phyloP scores from a whole-genome alignment of 345 rosid species.

The Lepidium africanum region DNA sequence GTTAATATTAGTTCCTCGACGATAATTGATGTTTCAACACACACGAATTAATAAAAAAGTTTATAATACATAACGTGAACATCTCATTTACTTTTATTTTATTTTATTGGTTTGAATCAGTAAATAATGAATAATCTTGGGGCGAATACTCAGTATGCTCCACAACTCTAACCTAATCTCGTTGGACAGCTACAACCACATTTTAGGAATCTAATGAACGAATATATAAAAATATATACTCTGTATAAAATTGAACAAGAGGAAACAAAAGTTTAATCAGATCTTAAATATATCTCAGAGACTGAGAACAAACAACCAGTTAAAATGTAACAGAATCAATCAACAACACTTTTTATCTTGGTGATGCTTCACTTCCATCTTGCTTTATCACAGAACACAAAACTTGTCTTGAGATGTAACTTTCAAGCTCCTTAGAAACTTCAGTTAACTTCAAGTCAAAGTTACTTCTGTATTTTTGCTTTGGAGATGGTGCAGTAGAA shows the following conservation, averaged over 20 bases:
- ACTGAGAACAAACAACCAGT: constrained; percentile 22
- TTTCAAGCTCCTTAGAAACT: constrained; percentile 85
- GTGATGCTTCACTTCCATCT: constrained; percentile 65
- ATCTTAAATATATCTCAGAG: constrained; percentile 45
- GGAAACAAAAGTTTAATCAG: constrained; percentile 11
- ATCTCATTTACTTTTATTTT: too few relatives aligned
- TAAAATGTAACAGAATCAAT: not conserved
- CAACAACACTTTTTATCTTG: constrained; percentile 40
- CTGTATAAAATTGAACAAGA: not conserved
- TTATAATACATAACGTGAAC: not conserved
- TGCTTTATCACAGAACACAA: constrained; percentile 67
- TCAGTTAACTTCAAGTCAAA: constrained; percentile 86
- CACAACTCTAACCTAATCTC: not conserved
- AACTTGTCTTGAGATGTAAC: constrained; percentile 82
- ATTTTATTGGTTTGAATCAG: too few relatives aligned
- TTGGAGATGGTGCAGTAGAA: constrained; percentile 55
- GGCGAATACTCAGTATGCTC: not conserved
- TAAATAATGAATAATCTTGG: too few relatives aligned
- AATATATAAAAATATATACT: not conserved
- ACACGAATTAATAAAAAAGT: not conserved
- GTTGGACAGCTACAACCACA: not conserved
- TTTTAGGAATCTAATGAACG: not conserved
- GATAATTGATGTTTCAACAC: not conserved
- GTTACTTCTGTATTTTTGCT: constrained; percentile 64
- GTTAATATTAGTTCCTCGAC: not conserved